These are phyloP conservation scores for Boletus rubropictus DNA, from an alignment of 768 basidiomycete species.

Conservation along the genomic window DNA sequence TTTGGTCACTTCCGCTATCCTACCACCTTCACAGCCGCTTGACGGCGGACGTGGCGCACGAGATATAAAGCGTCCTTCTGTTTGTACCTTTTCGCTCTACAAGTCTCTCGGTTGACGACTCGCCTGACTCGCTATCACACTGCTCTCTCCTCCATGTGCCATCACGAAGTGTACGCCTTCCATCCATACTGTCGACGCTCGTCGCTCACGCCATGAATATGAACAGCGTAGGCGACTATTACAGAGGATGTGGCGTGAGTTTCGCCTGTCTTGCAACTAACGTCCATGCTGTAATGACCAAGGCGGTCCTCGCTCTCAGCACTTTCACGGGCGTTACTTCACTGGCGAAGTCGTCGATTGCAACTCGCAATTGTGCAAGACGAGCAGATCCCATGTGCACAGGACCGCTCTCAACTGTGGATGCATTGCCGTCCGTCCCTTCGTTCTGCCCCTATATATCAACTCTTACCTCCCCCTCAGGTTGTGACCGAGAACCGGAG, in stretches of 20 bases:
- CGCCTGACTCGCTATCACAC: background rate
- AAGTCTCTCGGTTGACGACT: background rate
- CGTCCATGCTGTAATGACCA: constrained; percentile 5
- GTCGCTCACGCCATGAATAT: constrained; percentile 1
- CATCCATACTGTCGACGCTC: background rate
- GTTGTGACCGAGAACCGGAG: constrained; percentile 33
- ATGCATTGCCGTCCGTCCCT: constrained; percentile 24
- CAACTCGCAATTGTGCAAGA: constrained; percentile 29
- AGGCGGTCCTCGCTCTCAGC: constrained; percentile 13
- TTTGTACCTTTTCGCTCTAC: background rate
- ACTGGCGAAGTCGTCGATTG: constrained; percentile 31
- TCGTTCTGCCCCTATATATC: constrained; percentile 8
- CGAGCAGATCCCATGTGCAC: constrained; percentile 32
- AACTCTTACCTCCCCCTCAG: constrained; percentile 12
- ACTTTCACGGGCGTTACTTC: constrained; percentile 36
- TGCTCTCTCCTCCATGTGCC: constrained; percentile 25
- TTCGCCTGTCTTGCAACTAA: background rate
- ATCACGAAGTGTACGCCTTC: constrained; percentile 33
- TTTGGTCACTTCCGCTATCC: constrained; percentile 3
- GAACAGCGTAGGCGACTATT: constrained; percentile 32
- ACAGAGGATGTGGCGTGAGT: constrained; percentile 34
- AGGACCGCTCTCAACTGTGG: constrained; percentile 32
- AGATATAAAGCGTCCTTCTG: constrained; percentile 6
- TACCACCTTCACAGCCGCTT: constrained; percentile 13
- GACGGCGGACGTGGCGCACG: constrained; percentile 2